Conservation (phyloP, 2,329 filamentous ascomycete genomes). For the Verticillium nonalfalfae region DNA sequence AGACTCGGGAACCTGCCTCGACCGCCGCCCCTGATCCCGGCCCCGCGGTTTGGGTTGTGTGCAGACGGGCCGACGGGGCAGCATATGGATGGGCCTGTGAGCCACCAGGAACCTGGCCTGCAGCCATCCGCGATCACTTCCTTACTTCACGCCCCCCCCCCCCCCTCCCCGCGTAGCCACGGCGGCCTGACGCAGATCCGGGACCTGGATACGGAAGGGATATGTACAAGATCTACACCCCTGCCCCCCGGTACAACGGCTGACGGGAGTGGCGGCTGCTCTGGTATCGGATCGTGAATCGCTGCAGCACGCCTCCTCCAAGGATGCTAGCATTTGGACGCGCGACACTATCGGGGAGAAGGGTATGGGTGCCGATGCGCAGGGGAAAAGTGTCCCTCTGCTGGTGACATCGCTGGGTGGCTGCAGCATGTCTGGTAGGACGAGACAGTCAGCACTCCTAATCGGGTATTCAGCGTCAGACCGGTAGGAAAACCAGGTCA, state of each 20-base stretch:
- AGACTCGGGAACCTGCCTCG: constrained; percentile 7
- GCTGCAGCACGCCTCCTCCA: not conserved
- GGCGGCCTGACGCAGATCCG: constrained; percentile 11
- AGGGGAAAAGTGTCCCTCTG: not conserved
- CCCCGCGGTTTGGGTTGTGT: constrained; percentile 11
- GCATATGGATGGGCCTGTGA: not conserved
- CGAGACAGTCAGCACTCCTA: not conserved
- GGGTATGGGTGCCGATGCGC: not conserved
- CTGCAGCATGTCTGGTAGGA: not conserved
- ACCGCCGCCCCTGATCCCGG: constrained; percentile 9
- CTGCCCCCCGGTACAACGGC: not conserved
- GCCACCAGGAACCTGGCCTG: constrained; percentile 1
- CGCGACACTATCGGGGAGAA: not conserved
- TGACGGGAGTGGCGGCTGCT: not conserved
- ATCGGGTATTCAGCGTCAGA: not conserved
- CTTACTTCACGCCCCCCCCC: not conserved
- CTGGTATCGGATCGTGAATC: not conserved
- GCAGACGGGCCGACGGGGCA: constrained; percentile 5
- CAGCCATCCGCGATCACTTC: constrained; percentile 1
- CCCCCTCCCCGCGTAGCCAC: constrained; percentile 1
- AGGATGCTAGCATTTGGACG: not conserved
- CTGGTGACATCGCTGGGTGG: not conserved
- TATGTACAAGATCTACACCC: not conserved
- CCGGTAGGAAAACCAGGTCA: not conserved
- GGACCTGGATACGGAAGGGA: not conserved